Conservation (phyloP, 2,329 filamentous ascomycete species). For the Colletotrichum scovillei region DNA sequence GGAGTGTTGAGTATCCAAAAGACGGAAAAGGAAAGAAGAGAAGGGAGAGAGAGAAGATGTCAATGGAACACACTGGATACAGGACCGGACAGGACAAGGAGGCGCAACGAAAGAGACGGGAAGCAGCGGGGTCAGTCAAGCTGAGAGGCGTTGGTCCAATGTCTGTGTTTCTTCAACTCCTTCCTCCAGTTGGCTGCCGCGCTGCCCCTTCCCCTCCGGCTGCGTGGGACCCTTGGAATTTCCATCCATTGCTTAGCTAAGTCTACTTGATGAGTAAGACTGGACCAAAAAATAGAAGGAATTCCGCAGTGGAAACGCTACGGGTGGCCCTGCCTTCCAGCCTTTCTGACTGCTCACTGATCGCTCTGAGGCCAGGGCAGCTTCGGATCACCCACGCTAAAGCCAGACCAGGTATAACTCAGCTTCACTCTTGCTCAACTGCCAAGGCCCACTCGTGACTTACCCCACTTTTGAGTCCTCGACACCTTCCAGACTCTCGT, state of each 20-base stretch:
- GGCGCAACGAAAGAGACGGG: background rate
- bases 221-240: constrained; percentile 15
- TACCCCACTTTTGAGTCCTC: constrained; percentile 19
- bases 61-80: background rate
- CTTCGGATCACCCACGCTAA: constrained; percentile 11
- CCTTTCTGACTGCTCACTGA: background rate
- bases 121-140: background rate
- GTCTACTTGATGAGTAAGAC: background rate
- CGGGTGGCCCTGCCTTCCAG: too few relatives aligned
- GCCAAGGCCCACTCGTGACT: too few relatives aligned
- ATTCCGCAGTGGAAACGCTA: constrained; percentile 2
- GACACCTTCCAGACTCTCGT: constrained; percentile 7
- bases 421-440: background rate
- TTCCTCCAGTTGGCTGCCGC: too few relatives aligned
- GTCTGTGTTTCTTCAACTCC: constrained; percentile 7
- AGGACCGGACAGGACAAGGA: background rate
- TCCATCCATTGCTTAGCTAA: background rate
- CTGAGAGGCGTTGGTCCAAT: background rate
- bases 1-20: too few relatives aligned
- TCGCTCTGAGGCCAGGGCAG: constrained; percentile 1
- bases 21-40: background rate
- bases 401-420: background rate
- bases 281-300: too few relatives aligned
- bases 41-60: background rate
- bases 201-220: background rate